Conservation (phyloP, 805 yeast species). For the Scheffersomyces spartinae region DNA sequence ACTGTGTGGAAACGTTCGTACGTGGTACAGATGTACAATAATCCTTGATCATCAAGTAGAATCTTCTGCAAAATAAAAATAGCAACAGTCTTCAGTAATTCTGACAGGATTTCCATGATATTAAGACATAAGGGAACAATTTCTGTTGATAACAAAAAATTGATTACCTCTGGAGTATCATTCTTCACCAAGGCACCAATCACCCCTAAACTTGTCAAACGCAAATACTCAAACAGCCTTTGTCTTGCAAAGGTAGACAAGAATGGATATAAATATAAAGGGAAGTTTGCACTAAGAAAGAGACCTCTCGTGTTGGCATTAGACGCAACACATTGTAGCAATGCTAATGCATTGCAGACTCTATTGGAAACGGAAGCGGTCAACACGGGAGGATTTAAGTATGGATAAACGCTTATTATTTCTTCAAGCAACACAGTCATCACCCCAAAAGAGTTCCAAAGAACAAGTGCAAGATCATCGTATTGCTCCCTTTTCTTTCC, state of each 20-base stretch:
- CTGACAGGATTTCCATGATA: conserved; percentile 93
- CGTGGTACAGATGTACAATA: conserved; percentile 88
- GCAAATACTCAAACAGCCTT: conserved; percentile 84
- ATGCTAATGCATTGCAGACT: conserved; percentile 90
- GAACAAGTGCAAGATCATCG: conserved; percentile 82
- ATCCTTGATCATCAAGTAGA: conserved; percentile 81
- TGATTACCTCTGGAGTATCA: conserved; percentile 91
- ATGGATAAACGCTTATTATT: conserved; percentile 81
- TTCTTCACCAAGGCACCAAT: conserved; percentile 95
- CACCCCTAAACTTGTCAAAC: conserved; percentile 90
- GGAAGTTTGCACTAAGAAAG: conserved; percentile 83
- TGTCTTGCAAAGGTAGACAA: conserved; percentile 85
- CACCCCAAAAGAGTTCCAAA: conserved; percentile 95
- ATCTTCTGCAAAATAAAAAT: conserved; percentile 92
- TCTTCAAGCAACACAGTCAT: conserved; percentile 88
- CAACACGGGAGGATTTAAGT: conserved; percentile 74
- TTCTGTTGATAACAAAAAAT: conserved; percentile 86
- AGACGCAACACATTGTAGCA: conserved; percentile 93
- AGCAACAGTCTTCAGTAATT: conserved; percentile 90
- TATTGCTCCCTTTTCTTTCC: conserved; percentile 93
- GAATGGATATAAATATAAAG: conserved; percentile 87
- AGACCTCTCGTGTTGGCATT: conserved; percentile 82
- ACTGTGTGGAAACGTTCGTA: conserved; percentile 93
- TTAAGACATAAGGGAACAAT: conserved; percentile 90
- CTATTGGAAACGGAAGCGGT: conserved; percentile 82